Percentiles rank a stretch among this genome's conserved stretches.
phyloP scores from a whole-genome alignment of 441 rosid species.

The Pelargonium myrrhifolium region DNA sequence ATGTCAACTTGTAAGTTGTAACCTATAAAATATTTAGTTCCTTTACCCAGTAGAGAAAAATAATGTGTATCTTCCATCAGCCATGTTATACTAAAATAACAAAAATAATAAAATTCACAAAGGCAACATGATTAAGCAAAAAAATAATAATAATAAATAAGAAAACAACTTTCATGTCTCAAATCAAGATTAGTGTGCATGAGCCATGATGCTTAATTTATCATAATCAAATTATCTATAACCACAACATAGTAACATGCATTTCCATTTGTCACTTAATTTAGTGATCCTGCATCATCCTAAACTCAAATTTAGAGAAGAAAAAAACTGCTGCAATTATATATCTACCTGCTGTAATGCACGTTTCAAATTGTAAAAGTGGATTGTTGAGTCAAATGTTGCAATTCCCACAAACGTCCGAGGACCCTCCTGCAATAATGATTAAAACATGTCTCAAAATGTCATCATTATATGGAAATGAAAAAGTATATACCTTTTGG shows the following conservation, averaged over 20 bases:
- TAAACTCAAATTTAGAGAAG: constrained; percentile 14
- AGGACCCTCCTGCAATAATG: constrained; percentile 62
- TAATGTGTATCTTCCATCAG: too few species aligned
- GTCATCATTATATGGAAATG: neutral
- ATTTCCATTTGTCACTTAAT: neutral
- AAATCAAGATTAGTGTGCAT: neutral
- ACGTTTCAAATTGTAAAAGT: constrained; percentile 77
- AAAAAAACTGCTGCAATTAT: constrained; percentile 3
- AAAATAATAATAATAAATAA: too few species aligned
- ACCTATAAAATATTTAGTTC: too few species aligned
- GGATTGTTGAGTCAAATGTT: constrained; percentile 75
- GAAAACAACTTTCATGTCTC: too few species aligned
- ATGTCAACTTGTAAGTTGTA: too few species aligned
- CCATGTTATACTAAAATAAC: too few species aligned
- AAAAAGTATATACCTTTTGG: neutral
- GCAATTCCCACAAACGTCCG: constrained; percentile 83
- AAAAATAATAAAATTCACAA: too few species aligned
- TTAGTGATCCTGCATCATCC: neutral
- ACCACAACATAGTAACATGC: neutral
- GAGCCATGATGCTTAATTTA: neutral
- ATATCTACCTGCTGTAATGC: constrained; percentile 45
- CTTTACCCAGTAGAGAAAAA: too few species aligned
- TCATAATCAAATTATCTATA: neutral
- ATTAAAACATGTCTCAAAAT: neutral
- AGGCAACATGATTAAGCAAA: too few species aligned